Evolutionary conservation across 1,284 basidiomycete genomes (phyloP), one percentile per base, ranked within the genome.

Genomic region (Cryptococcus floricola): DNA sequence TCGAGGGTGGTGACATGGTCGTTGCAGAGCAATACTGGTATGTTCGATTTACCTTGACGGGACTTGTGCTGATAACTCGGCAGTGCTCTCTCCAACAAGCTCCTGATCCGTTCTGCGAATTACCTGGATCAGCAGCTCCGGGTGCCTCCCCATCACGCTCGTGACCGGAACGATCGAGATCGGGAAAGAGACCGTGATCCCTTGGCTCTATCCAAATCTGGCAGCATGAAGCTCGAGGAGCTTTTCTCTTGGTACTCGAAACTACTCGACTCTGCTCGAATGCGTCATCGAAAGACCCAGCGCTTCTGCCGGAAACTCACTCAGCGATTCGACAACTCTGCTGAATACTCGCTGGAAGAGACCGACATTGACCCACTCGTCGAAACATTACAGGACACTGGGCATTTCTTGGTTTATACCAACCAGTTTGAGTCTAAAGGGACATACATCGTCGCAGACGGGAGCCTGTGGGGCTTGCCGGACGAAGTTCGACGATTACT

Each of bases 1-100:
- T 94, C 23, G 82, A 87, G 23, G 91, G 91, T 12, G 96, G 93
- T 27, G 93, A 96, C 43, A 79, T 89, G 55, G 81, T 97, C 14
- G 93, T 99, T 5, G 95, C 94, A 12, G 92, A 97, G 76, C 89
- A 94, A 67, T 83, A 96, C 65, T 95, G 91, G 92, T 93, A 68
- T 60, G 80, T 70, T 25, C 8, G 14, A n/a, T 42, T n/a, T 16
- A 9, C 28, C 38, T 51, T 39, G 13, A 14, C 48, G 27, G 25
- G 18, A 14, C 10, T 4, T 14, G 39, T n/a, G 31, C 27, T 48
- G 39, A 37, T 12, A 49, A 39, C 53, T 46, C 34, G 42, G 2
- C 62, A 80, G 92, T 71, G 87, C 88, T 18, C 80, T 96, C 50
- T 93, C 91, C 0, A 91, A 94, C 75, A 90, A 88, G 69, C 80